Evolutionary conservation across 352 stramenopile genomes (phyloP).

Genomic region (Globisporangium paroecandrum): DNA sequence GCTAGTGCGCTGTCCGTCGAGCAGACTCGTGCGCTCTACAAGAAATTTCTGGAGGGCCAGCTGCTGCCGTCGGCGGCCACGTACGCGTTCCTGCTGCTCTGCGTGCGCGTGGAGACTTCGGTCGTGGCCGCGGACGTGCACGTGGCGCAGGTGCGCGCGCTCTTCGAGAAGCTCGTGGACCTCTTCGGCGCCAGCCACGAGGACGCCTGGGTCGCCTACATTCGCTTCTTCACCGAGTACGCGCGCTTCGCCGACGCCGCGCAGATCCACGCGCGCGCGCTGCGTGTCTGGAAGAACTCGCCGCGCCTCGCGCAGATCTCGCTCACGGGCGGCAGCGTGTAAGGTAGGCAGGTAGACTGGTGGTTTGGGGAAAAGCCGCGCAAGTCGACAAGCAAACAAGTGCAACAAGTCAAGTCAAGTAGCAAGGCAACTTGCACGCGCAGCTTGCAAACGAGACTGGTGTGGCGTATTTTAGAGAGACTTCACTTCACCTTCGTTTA

Average conservation of each 20-base stretch:
- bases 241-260: constrained; percentile 52
- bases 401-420: neutral
- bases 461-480: neutral
- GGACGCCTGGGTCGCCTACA: constrained; percentile 74
- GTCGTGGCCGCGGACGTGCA: constrained; percentile 24
- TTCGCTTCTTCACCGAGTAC: constrained; percentile 50
- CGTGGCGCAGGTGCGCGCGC: constrained; percentile 41
- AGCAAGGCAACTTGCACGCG: neutral
- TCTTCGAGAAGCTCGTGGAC: constrained; percentile 85
- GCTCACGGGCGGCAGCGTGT: constrained; percentile 24
- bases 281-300: constrained; percentile 66
- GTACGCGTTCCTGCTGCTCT: constrained; percentile 61
- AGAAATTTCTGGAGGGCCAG: constrained; percentile 66
- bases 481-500: neutral
- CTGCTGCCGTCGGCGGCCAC: constrained; percentile 60
- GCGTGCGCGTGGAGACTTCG: constrained; percentile 70
- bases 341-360: neutral
- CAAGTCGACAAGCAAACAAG: neutral
- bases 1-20: constrained; percentile 28
- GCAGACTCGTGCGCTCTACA: constrained; percentile 52
- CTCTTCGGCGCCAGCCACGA: constrained; percentile 58
- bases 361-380: neutral
- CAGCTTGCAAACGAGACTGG: neutral
- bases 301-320: constrained; percentile 48
- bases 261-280: constrained; percentile 62